Evolutionary conservation across 2,329 filamentous ascomycete species (phyloP).

Genomic region (Zymoseptoria ardabiliae): DNA sequence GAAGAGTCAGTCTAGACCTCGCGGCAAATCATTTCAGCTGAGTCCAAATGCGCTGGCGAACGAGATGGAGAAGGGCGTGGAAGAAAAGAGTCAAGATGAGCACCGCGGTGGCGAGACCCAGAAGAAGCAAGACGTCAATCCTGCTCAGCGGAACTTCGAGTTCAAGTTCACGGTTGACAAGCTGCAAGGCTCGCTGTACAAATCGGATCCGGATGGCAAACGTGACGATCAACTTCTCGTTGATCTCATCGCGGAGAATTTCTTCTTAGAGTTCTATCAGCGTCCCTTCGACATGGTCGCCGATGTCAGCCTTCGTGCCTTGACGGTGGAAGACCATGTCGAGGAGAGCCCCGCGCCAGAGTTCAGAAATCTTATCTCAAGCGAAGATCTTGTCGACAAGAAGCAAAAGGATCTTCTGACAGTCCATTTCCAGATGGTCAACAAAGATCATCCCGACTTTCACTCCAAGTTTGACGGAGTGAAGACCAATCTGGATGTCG

Average conservation of each 20-base stretch:
- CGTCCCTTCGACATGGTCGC: slow-evolving; percentile 88
- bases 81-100: slow-evolving; percentile 46
- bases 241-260: slow-evolving; percentile 83
- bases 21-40: slow-evolving; percentile 65
- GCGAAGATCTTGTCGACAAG: slow-evolving; percentile 63
- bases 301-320: slow-evolving; percentile 76
- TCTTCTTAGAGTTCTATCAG: slow-evolving; percentile 80
- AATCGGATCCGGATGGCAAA: slow-evolving; percentile 69
- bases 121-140: slow-evolving; percentile 40
- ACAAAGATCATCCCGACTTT: slow-evolving; percentile 86
- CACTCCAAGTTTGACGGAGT: slow-evolving; percentile 86
- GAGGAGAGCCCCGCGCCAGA: slow-evolving; percentile 76
- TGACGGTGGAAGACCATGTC: slow-evolving; percentile 91
- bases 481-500: slow-evolving; percentile 84
- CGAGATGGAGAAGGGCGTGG: slow-evolving; percentile 49
- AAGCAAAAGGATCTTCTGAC: slow-evolving; percentile 75
- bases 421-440: slow-evolving; percentile 84
- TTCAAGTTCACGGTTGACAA: slow-evolving; percentile 95
- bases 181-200: slow-evolving; percentile 85
- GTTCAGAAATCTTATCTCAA: slow-evolving; percentile 97
- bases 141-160: slow-evolving; percentile 88
- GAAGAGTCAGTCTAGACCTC: slow-evolving; percentile 42
- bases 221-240: slow-evolving; percentile 76
- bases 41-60: slow-evolving; percentile 70
- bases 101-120: slow-evolving; percentile 38